Evolutionary conservation across 805 yeast species (phyloP).

Genomic region (Scheffersomyces spartinae): DNA sequence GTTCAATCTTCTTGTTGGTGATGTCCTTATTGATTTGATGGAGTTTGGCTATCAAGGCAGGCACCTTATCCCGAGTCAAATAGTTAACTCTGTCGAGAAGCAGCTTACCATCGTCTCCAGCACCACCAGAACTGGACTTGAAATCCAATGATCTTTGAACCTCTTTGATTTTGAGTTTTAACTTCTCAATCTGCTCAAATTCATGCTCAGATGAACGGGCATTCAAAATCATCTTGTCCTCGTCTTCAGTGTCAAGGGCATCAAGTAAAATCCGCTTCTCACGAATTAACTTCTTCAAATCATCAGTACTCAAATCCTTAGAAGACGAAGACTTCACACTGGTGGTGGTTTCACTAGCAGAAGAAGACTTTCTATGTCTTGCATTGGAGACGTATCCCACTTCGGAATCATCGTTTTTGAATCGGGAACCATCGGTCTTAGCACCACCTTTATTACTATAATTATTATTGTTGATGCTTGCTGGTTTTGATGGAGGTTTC

Average conservation of each 20-base stretch:
- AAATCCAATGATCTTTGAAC: conserved; percentile 28
- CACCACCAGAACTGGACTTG: conserved; percentile 12
- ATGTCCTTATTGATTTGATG: conserved; percentile 57
- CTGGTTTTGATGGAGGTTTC: conserved; percentile 9
- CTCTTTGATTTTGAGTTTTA: conserved; percentile 49
- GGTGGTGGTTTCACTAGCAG: conserved; percentile 7
- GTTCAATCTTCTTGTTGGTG: conserved; percentile 50
- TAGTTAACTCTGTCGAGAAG: conserved; percentile 45
- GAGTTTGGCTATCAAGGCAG: conserved; percentile 55
- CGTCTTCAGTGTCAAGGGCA: conserved; percentile 61
- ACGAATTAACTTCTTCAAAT: conserved; percentile 51
- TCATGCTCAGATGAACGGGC: conserved; percentile 29
- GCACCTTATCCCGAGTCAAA: conserved; percentile 58
- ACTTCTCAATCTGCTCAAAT: conserved; percentile 44
- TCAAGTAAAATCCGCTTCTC: conserved; percentile 64
- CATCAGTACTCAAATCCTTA: conserved; percentile 34
- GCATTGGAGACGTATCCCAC: conserved; percentile 62
- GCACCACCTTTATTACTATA: background rate
- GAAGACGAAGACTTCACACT: conserved; percentile 13
- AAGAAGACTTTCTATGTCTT: conserved; percentile 33
- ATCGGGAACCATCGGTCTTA: conserved; percentile 19
- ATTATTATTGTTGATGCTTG: too few relatives aligned
- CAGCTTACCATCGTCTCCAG: conserved; percentile 32
- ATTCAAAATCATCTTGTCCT: conserved; percentile 21
- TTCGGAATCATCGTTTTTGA: conserved; percentile 66